Base-by-base conservation (phyloP, 352 stramenopile genomes). In the Detonula confervacea region DNA sequence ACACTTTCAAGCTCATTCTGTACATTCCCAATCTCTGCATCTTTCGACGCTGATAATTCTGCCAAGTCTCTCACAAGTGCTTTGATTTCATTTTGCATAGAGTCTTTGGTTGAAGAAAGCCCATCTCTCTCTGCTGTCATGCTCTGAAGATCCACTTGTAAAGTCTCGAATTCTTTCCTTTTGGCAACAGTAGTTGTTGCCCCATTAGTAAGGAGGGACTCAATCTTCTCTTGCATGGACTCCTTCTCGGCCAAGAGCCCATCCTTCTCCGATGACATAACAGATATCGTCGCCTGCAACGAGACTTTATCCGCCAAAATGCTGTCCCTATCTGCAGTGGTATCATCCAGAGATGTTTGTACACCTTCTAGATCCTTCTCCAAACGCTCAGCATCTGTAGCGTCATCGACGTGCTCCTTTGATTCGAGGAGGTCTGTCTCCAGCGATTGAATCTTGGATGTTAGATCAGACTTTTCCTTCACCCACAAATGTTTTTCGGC, bases 381-480 rank as follows among this genome's bases (percentile, higher is more conserved):
- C 14, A 52, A n/a, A 52, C 3, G 16, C 44, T 52, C n/a, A 18
- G 14, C 22, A 18, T 56, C 47, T 35, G 24, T 5, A 6, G 22
- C 1, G 30, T 56, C 14, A 56, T 18, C 18, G 27, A 24, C n/a
- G 18, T 11, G 1, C 11, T 49, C 39, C 16, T 49, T 49, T 49
- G 39, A 18, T 49, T n/a, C 16, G 30, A 37, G 30, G 3, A 49
- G 11, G n/a, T 49, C 39, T 12, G 16, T 18, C 16, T 49, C 39
- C 8, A 73, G 42, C 16, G 51, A 57, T 64, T 33, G 20, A 16
- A 63, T 63, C 63, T 60, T 39, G 25, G 63, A 62, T 7, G 12
- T 25, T n/a, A n/a, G n/a, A n/a, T n/a, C n/a, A n/a, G n/a, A 4
- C 39, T 49, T 12, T n/a, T 14, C n/a, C 30, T 49, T 49, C 39